Conservation (phyloP, 192 early-diverging fungal species). For the Linnemannia exigua region DNA sequence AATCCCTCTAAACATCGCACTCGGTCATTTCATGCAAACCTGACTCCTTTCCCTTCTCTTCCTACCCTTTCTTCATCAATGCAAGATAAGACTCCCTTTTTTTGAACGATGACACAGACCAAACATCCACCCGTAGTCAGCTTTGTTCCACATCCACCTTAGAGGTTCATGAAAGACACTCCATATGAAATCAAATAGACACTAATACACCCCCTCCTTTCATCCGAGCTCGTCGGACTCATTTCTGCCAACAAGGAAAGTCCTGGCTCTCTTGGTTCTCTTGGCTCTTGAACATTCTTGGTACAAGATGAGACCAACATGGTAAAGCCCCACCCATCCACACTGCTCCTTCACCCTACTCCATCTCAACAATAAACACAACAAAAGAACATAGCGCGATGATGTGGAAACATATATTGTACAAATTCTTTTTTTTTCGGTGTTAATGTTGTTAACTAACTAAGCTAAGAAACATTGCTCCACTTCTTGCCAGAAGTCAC, state of each 20-base stretch:
- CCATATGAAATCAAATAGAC: background rate
- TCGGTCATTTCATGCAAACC: background rate
- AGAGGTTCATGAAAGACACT: background rate
- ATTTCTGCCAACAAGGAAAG: background rate
- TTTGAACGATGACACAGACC: background rate
- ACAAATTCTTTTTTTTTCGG: background rate
- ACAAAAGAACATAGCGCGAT: background rate
- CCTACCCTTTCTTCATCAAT: background rate
- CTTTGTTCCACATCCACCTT: background rate
- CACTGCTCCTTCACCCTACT: background rate
- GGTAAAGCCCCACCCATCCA: background rate
- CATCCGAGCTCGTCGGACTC: background rate
- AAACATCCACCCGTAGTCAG: background rate
- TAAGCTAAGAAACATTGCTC: slow-evolving; percentile 24
- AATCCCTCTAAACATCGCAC: background rate
- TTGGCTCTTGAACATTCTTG: too few relatives aligned
- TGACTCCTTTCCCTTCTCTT: too few relatives aligned
- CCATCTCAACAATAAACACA: background rate
- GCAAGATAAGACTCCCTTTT: background rate
- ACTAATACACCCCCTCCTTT: background rate
- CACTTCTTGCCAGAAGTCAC: slow-evolving; percentile 51
- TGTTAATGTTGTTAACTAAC: background rate
- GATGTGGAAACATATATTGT: background rate
- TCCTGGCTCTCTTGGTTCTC: background rate
- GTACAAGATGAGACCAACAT: background rate